Conservation (phyloP, 805 yeast species). For the Lipomyces spencermartinsiae region DNA sequence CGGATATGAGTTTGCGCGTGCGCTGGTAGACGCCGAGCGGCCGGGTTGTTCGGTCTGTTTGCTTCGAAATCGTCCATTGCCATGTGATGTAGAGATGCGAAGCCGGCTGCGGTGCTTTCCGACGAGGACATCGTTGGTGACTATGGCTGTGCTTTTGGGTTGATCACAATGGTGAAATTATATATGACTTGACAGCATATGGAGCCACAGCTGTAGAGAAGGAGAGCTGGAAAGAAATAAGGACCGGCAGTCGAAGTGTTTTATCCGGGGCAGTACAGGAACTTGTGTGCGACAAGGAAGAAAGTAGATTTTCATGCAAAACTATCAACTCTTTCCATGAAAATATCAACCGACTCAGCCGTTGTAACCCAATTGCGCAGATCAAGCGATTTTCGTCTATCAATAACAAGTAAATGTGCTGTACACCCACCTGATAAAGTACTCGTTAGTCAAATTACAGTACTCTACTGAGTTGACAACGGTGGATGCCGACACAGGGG, state of each 20-base stretch:
- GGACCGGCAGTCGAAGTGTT: too few species aligned
- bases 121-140: background rate
- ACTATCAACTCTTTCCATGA: too few species aligned
- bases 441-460: background rate
- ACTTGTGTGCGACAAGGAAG: too few species aligned
- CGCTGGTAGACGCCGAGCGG: background rate
- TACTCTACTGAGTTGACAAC: background rate
- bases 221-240: background rate
- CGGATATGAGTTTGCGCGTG: slow-evolving; percentile 35
- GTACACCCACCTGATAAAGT: too few species aligned
- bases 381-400: too few species aligned
- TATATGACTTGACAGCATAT: background rate
- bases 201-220: background rate
- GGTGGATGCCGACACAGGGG: background rate
- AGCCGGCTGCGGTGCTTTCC: background rate
- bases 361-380: too few species aligned
- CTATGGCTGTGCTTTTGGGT: background rate
- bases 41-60: background rate
- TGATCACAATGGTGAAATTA: background rate
- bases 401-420: too few species aligned
- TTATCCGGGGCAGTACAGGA: too few species aligned
- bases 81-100: background rate
- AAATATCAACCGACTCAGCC: too few species aligned
- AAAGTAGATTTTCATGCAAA: too few species aligned
- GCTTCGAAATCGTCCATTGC: background rate